Base-by-base conservation (phyloP, 2,329 filamentous ascomycete genomes). In the Stagonosporopsis vannaccii region DNA sequence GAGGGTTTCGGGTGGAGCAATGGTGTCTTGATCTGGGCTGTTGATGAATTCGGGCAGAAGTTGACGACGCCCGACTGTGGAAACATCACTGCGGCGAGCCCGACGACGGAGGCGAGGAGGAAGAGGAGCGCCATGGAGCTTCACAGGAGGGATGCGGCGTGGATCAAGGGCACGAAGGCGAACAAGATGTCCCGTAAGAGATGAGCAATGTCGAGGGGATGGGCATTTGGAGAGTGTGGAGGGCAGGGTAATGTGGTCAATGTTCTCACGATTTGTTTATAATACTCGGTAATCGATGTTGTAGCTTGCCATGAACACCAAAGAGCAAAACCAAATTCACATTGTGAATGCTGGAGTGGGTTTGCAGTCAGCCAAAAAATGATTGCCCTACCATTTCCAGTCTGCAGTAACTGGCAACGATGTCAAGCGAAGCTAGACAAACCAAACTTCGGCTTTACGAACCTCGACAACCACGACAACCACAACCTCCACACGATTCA, bases 1-100 rank as follows among this genome's bases (percentile, higher is more conserved):
- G 85, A 89, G 74, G 87, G 87, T 1, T 90, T 90, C 63, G 87
- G 87, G 6, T 90, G 87, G 87, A 85, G 84, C 1, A 90, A 90
- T 62, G 87, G 87, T 26, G 86, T 89, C 48, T 71, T 90, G 26
- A 84, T 90, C 48, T 90, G 87, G 86, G 79, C 82, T 1, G 86
- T 82, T 8, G 87, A 90, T 65, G 80, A 80, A 7, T 90, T 90
- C 74, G 83, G 79, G 12, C 78, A 81, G 65, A 74, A 80, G 62
- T 71, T 90, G 54, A 79, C 71, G 62, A 76, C 82, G 23, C 87
- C 87, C 0, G 77, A 87, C 19, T 75, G 74, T 55, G 71, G 72
- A 5, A 69, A 73, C 48, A 69, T 74, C 37, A 68, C 64, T 1
- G 70, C 71, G 13, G 69, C 69, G 15, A 52, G 65, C n/a, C 62